Percentiles rank a stretch among this genome's conserved stretches.
Conservation (phyloP, 208 protist genomes). For the Trypanosoma conorhini region DNA sequence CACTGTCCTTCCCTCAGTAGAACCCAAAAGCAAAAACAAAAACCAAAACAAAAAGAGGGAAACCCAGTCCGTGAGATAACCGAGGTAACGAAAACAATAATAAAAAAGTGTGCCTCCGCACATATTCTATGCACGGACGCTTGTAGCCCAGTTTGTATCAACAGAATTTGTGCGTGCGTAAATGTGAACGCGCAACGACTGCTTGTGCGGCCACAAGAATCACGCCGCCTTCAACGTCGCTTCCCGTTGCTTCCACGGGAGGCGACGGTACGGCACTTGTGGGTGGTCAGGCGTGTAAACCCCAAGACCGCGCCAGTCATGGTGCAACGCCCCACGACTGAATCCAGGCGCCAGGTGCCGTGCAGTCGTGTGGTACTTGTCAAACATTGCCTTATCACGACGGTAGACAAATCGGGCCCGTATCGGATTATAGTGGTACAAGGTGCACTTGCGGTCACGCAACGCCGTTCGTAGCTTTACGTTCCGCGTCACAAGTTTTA, state of each 20-base stretch:
- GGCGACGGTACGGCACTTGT: constrained; percentile 62
- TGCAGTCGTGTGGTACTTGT: constrained; percentile 84
- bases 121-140: background rate
- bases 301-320: constrained; percentile 79
- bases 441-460: constrained; percentile 48
- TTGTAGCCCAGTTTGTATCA: too few species aligned
- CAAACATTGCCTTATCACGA: constrained; percentile 85
- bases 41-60: background rate
- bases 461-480: constrained; percentile 43
- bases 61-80: background rate
- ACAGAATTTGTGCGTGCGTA: background rate
- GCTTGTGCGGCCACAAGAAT: background rate
- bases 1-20: background rate
- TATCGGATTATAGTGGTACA: constrained; percentile 68
- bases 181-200: background rate
- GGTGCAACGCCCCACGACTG: constrained; percentile 66
- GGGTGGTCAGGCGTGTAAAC: constrained; percentile 88
- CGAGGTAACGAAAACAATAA: constrained; percentile 5
- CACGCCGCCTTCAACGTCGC: background rate
- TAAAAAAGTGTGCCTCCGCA: background rate
- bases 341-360: constrained; percentile 83
- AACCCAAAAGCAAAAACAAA: constrained; percentile 14
- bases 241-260: background rate
- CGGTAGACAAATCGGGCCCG: constrained; percentile 83
- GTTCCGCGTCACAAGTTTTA: constrained; percentile 65